Conservation (phyloP, 208 protist species). For the Strigomonas culicis region DNA sequence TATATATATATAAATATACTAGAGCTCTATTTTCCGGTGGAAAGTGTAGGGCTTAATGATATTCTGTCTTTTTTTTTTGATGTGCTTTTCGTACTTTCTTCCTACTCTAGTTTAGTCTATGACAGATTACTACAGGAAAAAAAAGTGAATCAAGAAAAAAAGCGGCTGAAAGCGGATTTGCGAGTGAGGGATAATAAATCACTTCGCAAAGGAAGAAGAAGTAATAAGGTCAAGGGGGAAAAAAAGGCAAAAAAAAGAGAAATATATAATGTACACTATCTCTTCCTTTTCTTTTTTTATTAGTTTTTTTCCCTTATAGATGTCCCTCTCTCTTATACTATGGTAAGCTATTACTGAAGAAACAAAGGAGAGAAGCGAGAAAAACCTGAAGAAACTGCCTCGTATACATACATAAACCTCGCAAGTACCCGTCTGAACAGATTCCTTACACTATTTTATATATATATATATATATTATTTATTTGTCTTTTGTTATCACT, state of each 20-base stretch:
- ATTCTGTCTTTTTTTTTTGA: background rate
- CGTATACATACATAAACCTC: background rate
- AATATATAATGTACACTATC: background rate
- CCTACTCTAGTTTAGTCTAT: background rate
- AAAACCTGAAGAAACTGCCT: background rate
- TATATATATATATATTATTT: conserved; percentile 6
- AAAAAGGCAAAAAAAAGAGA: conserved; percentile 9
- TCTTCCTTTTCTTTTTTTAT: conserved; percentile 3
- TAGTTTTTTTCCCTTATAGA: background rate
- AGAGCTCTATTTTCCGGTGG: background rate
- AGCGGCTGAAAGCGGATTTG: background rate
- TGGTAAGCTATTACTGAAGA: background rate
- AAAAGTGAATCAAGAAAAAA: conserved; percentile 4
- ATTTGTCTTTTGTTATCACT: background rate
- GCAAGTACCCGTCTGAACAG: background rate
- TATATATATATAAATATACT: conserved; percentile 1
- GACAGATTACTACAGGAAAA: background rate
- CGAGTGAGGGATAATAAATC: background rate
- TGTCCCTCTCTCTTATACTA: background rate
- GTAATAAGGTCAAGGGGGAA: background rate
- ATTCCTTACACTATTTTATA: conserved; percentile 3
- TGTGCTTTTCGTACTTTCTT: background rate
- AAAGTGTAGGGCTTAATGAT: no score
- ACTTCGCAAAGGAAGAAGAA: background rate
- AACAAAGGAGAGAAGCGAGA: background rate